These are phyloP conservation scores for Chloromonas sp. DNA, from an alignment of 163 green algal genomes.

Conservation along the genomic window DNA sequence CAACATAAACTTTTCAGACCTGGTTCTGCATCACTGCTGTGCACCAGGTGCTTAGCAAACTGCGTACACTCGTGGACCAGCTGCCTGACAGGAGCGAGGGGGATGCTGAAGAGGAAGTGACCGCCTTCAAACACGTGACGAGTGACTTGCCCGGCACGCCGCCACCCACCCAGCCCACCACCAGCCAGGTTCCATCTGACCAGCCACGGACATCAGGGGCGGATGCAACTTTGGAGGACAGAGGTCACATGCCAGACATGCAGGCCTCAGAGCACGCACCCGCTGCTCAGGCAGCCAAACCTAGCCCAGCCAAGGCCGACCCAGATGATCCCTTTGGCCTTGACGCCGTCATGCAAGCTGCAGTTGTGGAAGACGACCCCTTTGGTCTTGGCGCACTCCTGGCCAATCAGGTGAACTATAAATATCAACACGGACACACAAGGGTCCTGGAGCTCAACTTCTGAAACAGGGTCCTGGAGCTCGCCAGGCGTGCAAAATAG, in stretches of 20 bases:
- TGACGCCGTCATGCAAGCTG: slow-evolving; percentile 11
- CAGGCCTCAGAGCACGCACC: too few species aligned
- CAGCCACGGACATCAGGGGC: too few species aligned
- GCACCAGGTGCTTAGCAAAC: slow-evolving; percentile 9
- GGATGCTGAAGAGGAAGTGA: not conserved
- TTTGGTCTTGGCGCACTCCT: not conserved
- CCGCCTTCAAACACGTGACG: not conserved
- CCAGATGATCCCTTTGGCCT: slow-evolving; percentile 30
- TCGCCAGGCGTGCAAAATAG: not conserved
- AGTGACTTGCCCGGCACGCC: not conserved
- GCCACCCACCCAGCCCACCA: not conserved
- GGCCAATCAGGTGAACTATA: not conserved
- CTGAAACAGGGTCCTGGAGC: not conserved
- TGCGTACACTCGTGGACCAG: slow-evolving; percentile 16
- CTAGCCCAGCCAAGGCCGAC: too few species aligned
- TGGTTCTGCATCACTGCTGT: not conserved
- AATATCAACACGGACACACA: not conserved
- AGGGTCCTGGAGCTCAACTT: not conserved
- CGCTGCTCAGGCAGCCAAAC: too few species aligned
- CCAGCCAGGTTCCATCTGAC: too few species aligned
- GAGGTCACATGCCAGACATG: not conserved
- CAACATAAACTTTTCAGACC: not conserved
- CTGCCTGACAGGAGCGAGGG: slow-evolving; percentile 10
- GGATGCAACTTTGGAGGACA: not conserved
- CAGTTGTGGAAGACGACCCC: not conserved